phyloP scores from a whole-genome alignment of 257 asterid species.

The Solanum ossicruentum region DNA sequence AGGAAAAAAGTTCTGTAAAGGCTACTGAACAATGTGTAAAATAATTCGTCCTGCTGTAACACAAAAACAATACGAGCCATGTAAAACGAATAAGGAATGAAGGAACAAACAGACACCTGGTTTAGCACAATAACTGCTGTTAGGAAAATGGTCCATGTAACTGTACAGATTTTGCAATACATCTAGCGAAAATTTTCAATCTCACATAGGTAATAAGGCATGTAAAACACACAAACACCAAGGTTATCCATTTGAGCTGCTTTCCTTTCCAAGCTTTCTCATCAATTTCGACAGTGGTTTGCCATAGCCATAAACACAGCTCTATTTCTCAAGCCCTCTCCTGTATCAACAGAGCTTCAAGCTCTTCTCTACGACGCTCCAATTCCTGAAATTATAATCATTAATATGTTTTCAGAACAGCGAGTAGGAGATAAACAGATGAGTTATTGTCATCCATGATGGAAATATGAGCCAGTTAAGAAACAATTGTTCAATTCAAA shows the following conservation, averaged over 20 bases:
- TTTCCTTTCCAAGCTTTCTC: background rate
- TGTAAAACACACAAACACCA: background rate
- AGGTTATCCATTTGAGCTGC: background rate
- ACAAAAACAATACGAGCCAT: background rate
- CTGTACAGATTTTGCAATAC: background rate
- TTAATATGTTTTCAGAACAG: background rate
- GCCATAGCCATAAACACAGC: background rate
- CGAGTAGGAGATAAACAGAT: background rate
- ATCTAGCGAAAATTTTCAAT: background rate
- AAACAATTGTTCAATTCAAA: background rate
- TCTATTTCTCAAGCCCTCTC: slow-evolving; percentile 23
- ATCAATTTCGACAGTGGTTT: background rate
- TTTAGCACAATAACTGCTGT: background rate
- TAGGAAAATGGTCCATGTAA: background rate
- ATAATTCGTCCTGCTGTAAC: background rate
- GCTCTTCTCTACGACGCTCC: slow-evolving; percentile 79
- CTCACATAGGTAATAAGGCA: background rate
- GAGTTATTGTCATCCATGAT: background rate
- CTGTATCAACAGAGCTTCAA: slow-evolving; percentile 47
- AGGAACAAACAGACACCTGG: background rate
- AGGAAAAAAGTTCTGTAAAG: background rate
- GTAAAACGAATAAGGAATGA: background rate
- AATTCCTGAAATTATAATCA: slow-evolving; percentile 44
- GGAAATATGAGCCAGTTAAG: background rate
- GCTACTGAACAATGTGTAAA: background rate